Evolutionary conservation across 495 filamentous ascomycete species (phyloP).

Genomic region (Podospora didyma): DNA sequence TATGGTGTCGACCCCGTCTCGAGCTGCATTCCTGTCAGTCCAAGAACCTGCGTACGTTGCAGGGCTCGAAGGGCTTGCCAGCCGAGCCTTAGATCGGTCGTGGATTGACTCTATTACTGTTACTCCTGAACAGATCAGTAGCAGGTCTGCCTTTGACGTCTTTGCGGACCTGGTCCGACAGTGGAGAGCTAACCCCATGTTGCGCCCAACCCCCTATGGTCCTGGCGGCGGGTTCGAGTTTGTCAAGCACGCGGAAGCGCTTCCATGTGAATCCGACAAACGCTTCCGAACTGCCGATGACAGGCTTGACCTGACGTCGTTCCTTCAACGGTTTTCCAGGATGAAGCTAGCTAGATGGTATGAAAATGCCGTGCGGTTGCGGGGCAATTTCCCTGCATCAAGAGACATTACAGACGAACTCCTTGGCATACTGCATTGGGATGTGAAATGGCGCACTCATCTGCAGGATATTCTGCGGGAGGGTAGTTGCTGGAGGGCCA

Average conservation of each 20-base stretch:
- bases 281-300: too few relatives aligned
- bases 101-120: too few relatives aligned
- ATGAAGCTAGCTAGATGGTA: slow-evolving; percentile 16
- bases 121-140: too few relatives aligned
- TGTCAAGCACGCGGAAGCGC: slow-evolving; percentile 14
- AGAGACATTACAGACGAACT: slow-evolving; percentile 8
- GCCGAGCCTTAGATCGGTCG: too few relatives aligned
- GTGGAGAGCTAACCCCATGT: slow-evolving; percentile 15
- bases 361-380: background rate
- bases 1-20: too few relatives aligned
- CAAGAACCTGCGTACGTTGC: too few relatives aligned
- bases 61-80: too few relatives aligned
- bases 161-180: slow-evolving; percentile 20
- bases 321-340: slow-evolving; percentile 23
- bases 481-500: slow-evolving; percentile 28
- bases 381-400: background rate
- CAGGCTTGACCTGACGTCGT: slow-evolving; percentile 17
- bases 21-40: too few relatives aligned
- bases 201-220: background rate
- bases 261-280: too few relatives aligned
- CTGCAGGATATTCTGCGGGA: slow-evolving; percentile 27
- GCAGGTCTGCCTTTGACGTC: slow-evolving; percentile 21
- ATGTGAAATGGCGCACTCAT: slow-evolving; percentile 6
- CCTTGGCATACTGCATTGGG: slow-evolving; percentile 19
- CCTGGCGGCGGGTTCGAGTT: slow-evolving; percentile 12